Evolutionary conservation across 345 rosid species (phyloP).

Genomic region (Euclidium syriacum): DNA sequence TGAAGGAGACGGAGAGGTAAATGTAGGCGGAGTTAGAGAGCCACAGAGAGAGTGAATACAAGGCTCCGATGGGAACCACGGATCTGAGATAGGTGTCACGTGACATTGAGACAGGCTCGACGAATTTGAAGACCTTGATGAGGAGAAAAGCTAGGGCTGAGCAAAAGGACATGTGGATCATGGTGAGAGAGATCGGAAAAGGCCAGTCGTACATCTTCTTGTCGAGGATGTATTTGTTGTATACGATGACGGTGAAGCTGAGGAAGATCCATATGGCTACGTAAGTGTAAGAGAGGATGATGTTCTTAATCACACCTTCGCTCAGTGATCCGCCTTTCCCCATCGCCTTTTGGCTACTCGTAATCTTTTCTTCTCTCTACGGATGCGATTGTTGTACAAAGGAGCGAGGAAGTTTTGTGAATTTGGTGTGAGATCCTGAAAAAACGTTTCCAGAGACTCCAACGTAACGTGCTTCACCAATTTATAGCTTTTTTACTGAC

Average conservation of each 20-base stretch:
- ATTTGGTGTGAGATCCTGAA: conserved; percentile 22
- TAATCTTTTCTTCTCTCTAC: background rate
- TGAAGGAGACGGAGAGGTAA: conserved; percentile 87
- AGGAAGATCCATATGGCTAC: conserved; percentile 97
- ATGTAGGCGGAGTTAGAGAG: conserved; percentile 93
- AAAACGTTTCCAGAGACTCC: conserved; percentile 1
- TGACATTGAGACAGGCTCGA: conserved; percentile 91
- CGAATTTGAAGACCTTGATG: conserved; percentile 80
- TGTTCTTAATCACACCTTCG: conserved; percentile 75
- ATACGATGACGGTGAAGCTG: conserved; percentile 92
- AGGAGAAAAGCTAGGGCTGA: conserved; percentile 75
- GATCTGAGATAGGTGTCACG: conserved; percentile 72
- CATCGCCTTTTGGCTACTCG: conserved; percentile 28
- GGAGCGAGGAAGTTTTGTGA: background rate
- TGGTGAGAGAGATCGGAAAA: conserved; percentile 86
- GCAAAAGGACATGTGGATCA: conserved; percentile 98
- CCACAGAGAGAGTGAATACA: conserved; percentile 87
- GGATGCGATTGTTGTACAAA: conserved; percentile 8
- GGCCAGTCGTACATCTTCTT: conserved; percentile 97
- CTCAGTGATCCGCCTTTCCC: conserved; percentile 87
- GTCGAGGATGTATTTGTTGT: conserved; percentile 97
- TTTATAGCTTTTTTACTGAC: background rate
- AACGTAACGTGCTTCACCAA: conserved; percentile 13
- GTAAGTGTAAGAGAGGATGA: conserved; percentile 86
- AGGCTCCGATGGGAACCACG: conserved; percentile 88